phyloP scores from a whole-genome alignment of 208 protist species.

The Phytomonas serpens region DNA sequence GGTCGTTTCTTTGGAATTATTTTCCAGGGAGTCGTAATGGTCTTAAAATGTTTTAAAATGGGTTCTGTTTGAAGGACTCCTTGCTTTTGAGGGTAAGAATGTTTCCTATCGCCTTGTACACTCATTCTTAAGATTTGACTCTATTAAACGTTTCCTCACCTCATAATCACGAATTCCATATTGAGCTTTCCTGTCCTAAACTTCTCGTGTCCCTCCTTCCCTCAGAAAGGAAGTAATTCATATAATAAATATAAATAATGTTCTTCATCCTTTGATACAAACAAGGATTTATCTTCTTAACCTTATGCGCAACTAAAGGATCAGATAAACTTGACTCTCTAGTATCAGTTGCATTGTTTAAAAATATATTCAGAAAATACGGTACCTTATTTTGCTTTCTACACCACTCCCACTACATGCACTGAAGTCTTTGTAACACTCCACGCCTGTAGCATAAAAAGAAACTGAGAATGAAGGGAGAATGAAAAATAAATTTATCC shows the following conservation, averaged over 20 bases:
- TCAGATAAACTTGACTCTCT: background rate
- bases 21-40: too few species aligned
- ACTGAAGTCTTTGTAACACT: background rate
- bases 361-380: background rate
- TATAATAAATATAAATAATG: background rate
- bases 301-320: background rate
- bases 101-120: too few species aligned
- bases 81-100: too few species aligned
- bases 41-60: too few species aligned
- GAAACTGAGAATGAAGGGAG: background rate
- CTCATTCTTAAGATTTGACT: background rate
- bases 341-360: background rate
- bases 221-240: background rate
- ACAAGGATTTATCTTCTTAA: background rate
- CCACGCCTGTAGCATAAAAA: background rate
- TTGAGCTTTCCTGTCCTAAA: background rate
- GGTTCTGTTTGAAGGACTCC: too few species aligned
- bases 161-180: background rate
- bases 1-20: too few species aligned
- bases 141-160: background rate
- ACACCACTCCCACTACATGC: background rate
- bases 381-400: background rate
- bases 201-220: background rate
- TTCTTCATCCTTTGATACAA: background rate
- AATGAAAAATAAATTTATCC: background rate